Evolutionary conservation across 106 monocot genomes (phyloP).

Genomic region (Xerophyta viscosa): DNA sequence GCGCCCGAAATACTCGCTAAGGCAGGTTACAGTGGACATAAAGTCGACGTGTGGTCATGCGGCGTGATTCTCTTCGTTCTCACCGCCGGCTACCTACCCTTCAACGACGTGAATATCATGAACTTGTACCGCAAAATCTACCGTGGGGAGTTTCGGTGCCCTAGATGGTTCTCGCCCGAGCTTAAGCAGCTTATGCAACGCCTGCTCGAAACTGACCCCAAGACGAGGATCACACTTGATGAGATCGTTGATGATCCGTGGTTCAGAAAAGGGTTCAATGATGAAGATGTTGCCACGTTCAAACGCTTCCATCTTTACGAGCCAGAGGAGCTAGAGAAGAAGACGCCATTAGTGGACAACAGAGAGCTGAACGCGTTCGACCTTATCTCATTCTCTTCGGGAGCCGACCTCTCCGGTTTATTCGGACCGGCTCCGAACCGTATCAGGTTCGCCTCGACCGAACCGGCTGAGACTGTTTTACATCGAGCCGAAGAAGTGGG

Average conservation of each 20-base stretch:
- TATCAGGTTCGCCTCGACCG: conserved; percentile 26
- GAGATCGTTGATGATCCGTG: conserved; percentile 22
- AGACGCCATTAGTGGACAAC: too few relatives aligned
- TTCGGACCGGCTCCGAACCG: conserved; percentile 8
- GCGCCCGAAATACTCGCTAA: conserved; percentile 23
- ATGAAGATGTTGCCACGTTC: neutral
- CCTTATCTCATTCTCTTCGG: conserved; percentile 9
- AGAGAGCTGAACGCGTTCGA: conserved; percentile 19
- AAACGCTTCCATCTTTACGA: neutral
- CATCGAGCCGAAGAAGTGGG: conserved; percentile 13
- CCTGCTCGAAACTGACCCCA: conserved; percentile 22
- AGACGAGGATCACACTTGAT: conserved; percentile 21
- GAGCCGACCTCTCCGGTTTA: conserved; percentile 11
- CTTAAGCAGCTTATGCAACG: conserved; percentile 18
- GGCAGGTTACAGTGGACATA: conserved; percentile 11
- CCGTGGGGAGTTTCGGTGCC: conserved; percentile 21
- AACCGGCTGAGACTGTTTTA: conserved; percentile 15
- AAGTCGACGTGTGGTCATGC: conserved; percentile 18
- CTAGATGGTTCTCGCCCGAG: conserved; percentile 26
- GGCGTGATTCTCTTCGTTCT: conserved; percentile 29
- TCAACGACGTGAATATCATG: conserved; percentile 25
- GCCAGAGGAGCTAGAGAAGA: neutral
- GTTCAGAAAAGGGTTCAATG: conserved; percentile 20
- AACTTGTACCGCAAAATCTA: conserved; percentile 25
- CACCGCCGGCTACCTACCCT: conserved; percentile 20